Base-by-base conservation (phyloP, 129 eudicot genomes). In the Solidago caesia region DNA sequence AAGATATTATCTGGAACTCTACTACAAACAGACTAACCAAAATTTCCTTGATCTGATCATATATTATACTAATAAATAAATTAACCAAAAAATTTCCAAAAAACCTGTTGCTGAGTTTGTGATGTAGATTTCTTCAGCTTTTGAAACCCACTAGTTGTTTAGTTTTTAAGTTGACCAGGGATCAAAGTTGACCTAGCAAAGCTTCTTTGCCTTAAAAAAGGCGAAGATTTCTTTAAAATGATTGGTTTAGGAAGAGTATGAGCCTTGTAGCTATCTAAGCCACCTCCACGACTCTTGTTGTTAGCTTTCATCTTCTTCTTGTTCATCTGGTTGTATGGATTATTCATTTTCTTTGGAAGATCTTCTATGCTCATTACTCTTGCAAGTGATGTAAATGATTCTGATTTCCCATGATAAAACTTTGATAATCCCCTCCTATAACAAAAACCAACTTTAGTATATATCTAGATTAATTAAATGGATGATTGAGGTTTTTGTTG, bases 361-460 rank as follows among this genome's bases (percentile, higher is more conserved):
- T 91, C 97, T 77, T 91, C 96, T 75, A 89, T 43, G 85, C 96
- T 86, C 82, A 76, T 75, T 63, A 87, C 96, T 74, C 79, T 87
- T 70, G 93, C 81, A 44, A 92, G 82, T 75, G 87, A 85, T 77
- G 96, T 83, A 61, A 83, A 92, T 29, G 97, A 92, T 73, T 92
- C 85, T 6, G 96, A 92, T 72, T 89, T 89, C 67, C 97, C 97
- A 25, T 92, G 77, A 70, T 92, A 92, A 67, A 52, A 92, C 76
- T 83, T 80, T 48, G 97, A 92, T 44, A 92, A 77, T 60, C 96
- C 96, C 70, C 86, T 85, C 81, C 96, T 92, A 85, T 73, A 81
- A 62, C 48, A 8, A 4, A 44, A 78, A 47, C 29, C 5, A 26
- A 52, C 14, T 43, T 64, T 64, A 64, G 6, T 51, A 51, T 27